Conservation (phyloP, 805 yeast species). For the Yarrowia porcina region DNA sequence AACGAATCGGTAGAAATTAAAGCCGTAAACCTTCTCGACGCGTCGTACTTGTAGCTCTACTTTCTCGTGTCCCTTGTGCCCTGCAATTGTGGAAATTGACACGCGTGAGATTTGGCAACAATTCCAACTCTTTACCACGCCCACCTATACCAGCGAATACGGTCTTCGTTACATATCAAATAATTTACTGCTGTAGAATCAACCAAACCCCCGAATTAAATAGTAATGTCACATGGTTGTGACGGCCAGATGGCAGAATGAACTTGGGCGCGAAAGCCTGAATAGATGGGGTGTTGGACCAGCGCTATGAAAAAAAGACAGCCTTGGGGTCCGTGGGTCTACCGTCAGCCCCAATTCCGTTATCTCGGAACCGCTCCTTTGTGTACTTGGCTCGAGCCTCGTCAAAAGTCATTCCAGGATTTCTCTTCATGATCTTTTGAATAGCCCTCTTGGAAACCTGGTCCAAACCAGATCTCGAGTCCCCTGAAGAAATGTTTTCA, state of each 20-base stretch:
- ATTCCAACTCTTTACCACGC: too few species aligned
- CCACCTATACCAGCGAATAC: too few species aligned
- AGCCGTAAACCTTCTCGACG: too few species aligned
- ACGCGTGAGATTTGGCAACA: too few species aligned
- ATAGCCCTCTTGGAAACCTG: constrained; percentile 52
- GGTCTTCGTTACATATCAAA: neutral
- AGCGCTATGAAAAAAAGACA: constrained; percentile 38
- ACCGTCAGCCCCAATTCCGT: constrained; percentile 63
- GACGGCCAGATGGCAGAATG: neutral
- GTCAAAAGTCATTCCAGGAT: constrained; percentile 54
- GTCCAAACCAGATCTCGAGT: constrained; percentile 61
- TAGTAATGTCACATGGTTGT: neutral
- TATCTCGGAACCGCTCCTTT: constrained; percentile 44
- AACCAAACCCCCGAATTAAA: neutral
- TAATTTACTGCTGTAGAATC: neutral
- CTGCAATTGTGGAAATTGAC: too few species aligned
- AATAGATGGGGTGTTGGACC: neutral
- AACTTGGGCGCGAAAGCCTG: neutral
- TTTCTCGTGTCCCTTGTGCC: too few species aligned
- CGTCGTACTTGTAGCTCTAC: too few species aligned
- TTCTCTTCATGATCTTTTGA: constrained; percentile 50
- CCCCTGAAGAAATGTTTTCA: constrained; percentile 47
- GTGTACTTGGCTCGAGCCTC: constrained; percentile 61
- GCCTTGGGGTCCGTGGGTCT: constrained; percentile 65
- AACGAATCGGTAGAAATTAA: too few species aligned